Conservation (phyloP, 1,284 basidiomycete genomes). For the Leccinum proliferum region DNA sequence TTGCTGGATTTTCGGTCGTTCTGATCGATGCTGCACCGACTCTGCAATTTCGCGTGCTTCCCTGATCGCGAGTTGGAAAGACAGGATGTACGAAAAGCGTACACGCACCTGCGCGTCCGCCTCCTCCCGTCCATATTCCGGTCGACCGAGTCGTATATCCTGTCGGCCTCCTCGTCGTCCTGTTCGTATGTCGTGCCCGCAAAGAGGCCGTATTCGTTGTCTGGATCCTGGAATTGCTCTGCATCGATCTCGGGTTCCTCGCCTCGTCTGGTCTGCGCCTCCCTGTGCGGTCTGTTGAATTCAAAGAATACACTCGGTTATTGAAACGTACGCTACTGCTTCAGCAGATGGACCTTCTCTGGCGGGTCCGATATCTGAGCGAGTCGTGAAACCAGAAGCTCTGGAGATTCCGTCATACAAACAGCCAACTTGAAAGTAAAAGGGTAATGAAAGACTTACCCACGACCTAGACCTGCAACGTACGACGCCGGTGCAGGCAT, state of each 20-base stretch:
- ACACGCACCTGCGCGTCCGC: slow-evolving; percentile 68
- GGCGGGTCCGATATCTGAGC: slow-evolving; percentile 98
- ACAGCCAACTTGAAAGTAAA: not conserved
- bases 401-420: slow-evolving; percentile 33
- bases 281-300: slow-evolving; percentile 25
- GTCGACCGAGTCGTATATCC: slow-evolving; percentile 91
- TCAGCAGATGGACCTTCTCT: slow-evolving; percentile 91
- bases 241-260: slow-evolving; percentile 85
- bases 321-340: slow-evolving; percentile 64
- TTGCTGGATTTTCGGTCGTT: slow-evolving; percentile 86
- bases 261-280: slow-evolving; percentile 77
- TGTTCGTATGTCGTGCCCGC: slow-evolving; percentile 95
- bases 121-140: slow-evolving; percentile 86
- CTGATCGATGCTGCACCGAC: slow-evolving; percentile 66
- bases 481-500: slow-evolving; percentile 92
- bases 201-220: slow-evolving; percentile 96
- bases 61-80: slow-evolving; percentile 37
- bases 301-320: too few species aligned
- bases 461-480: slow-evolving; percentile 94
- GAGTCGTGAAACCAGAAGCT: slow-evolving; percentile 97
- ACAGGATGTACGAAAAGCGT: slow-evolving; percentile 36
- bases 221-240: slow-evolving; percentile 93
- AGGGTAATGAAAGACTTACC: slow-evolving; percentile 42
- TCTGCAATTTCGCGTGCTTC: slow-evolving; percentile 74
- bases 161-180: slow-evolving; percentile 97